These are phyloP conservation scores for Schwanniomyces occidentalis DNA, from an alignment of 805 yeast species.

Conservation along the genomic window DNA sequence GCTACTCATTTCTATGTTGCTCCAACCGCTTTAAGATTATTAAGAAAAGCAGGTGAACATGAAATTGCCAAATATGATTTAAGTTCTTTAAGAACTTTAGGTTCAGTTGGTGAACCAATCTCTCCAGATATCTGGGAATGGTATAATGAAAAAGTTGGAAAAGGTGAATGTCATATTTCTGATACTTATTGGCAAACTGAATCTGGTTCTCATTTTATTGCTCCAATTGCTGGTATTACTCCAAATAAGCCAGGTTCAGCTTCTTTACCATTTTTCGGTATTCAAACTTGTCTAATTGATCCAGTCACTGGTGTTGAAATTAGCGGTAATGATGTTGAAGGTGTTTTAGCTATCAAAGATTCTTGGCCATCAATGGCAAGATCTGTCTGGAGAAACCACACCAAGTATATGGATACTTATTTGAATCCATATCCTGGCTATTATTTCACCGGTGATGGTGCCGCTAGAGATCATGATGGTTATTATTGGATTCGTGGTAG, in stretches of 20 bases:
- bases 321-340: conserved; percentile 70
- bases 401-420: conserved; percentile 77
- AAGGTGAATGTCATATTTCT: conserved; percentile 66
- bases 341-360: conserved; percentile 69
- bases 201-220: conserved; percentile 76
- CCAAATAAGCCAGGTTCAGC: conserved; percentile 88
- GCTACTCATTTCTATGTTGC: conserved; percentile 83
- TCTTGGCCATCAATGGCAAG: conserved; percentile 90
- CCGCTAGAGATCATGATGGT: conserved; percentile 82
- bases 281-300: conserved; percentile 70
- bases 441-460: conserved; percentile 90
- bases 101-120: conserved; percentile 86
- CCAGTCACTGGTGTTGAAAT: conserved; percentile 73
- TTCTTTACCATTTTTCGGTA: conserved; percentile 81
- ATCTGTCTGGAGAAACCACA: conserved; percentile 76
- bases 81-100: conserved; percentile 65
- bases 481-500: conserved; percentile 84
- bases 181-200: conserved; percentile 94
- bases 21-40: conserved; percentile 77
- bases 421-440: conserved; percentile 77
- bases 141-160: conserved; percentile 74
- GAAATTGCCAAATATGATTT: conserved; percentile 63
- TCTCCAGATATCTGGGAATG: conserved; percentile 88
- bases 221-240: conserved; percentile 73
- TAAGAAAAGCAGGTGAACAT: conserved; percentile 71